phyloP scores from a whole-genome alignment of 2,329 filamentous ascomycete species.

The Talaromyces rugulosus region DNA sequence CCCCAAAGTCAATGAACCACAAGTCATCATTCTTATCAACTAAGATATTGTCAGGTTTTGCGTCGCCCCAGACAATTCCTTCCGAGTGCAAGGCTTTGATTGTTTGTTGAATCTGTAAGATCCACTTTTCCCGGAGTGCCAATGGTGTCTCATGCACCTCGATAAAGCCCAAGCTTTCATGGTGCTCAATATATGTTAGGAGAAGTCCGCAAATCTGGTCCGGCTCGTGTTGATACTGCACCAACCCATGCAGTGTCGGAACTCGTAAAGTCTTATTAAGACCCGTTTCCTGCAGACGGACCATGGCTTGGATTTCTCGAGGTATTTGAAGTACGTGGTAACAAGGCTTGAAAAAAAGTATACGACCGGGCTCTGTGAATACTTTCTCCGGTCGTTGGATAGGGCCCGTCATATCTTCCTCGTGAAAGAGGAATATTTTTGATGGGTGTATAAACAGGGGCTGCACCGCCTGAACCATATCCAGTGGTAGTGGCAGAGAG shows the following conservation, averaged over 20 bases:
- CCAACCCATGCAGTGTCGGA: not conserved
- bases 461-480: too few species aligned
- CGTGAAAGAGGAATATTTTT: too few species aligned
- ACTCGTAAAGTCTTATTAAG: not conserved
- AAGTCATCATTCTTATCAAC: not conserved
- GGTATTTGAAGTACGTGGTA: not conserved
- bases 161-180: not conserved
- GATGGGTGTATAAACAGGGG: too few species aligned
- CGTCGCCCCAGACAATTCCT: constrained; percentile 1
- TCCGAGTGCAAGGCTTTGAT: not conserved
- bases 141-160: not conserved
- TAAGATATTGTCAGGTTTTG: constrained; percentile 5
- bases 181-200: not conserved
- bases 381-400: too few species aligned
- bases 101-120: constrained; percentile 1
- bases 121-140: not conserved
- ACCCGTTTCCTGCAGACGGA: constrained; percentile 1
- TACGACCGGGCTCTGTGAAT: too few species aligned
- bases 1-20: constrained; percentile 5
- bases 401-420: too few species aligned
- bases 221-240: not conserved
- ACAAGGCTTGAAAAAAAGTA: not conserved
- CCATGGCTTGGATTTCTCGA: constrained; percentile 1
- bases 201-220: constrained; percentile 1
- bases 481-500: too few species aligned